Conservation (phyloP, 1,139 yeast genomes). For the Scheffersomyces titani region DNA sequence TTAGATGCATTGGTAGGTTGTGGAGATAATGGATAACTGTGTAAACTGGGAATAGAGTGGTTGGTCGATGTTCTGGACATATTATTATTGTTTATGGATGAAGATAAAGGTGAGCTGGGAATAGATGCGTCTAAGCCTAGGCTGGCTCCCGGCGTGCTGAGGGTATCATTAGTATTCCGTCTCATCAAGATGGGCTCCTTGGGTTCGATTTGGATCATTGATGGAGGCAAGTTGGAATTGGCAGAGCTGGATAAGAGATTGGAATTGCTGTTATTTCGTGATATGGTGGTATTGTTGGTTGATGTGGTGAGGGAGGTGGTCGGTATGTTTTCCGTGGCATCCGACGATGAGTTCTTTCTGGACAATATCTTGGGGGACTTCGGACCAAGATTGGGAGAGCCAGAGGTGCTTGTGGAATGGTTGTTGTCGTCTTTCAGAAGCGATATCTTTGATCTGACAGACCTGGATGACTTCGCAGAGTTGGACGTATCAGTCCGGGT, state of each 20-base stretch:
- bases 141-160: not conserved
- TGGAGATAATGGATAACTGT: slow-evolving; percentile 25
- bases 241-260: slow-evolving; percentile 7
- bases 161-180: slow-evolving; percentile 38
- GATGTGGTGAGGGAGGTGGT: slow-evolving; percentile 10
- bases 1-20: slow-evolving; percentile 20
- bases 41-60: slow-evolving; percentile 25
- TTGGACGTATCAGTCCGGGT: slow-evolving; percentile 55
- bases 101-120: not conserved
- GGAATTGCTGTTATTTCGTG: slow-evolving; percentile 12
- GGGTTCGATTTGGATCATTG: slow-evolving; percentile 68
- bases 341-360: slow-evolving; percentile 37
- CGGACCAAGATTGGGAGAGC: slow-evolving; percentile 20
- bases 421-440: slow-evolving; percentile 31
- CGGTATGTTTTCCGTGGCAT: slow-evolving; percentile 10
- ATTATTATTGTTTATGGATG: slow-evolving; percentile 7
- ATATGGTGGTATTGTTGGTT: slow-evolving; percentile 7
- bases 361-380: slow-evolving; percentile 38
- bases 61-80: slow-evolving; percentile 38
- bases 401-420: slow-evolving; percentile 10
- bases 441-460: slow-evolving; percentile 47
- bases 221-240: slow-evolving; percentile 54
- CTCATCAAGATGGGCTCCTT: slow-evolving; percentile 63
- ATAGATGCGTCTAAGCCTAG: not conserved
- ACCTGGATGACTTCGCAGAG: slow-evolving; percentile 52